Evolutionary conservation across 768 basidiomycete species (phyloP), one percentile per base, ranked within the genome.

Genomic region (Lentinula detonsa): DNA sequence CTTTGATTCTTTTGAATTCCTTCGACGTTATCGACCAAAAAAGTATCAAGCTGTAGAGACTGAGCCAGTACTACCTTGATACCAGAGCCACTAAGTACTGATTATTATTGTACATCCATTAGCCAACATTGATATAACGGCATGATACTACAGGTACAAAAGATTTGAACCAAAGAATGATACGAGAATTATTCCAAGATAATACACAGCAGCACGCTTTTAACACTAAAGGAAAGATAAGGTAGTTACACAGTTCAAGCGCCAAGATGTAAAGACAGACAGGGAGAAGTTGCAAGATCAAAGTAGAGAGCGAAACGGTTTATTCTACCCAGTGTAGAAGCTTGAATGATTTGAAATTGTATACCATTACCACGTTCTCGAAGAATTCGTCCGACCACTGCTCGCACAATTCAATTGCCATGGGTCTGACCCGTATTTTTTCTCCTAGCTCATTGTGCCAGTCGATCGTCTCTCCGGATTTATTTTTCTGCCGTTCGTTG

Each of bases 311-410:
- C n/a, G 53, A 51, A 51, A 21, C 31, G n/a, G 34, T n/a, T 59
- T 49, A 48, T 33, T 48, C 57, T 16, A 59, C 57, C 57, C 57
- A 59, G n/a, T 59, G 57, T 8, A 59, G 37, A 46, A 16, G 23
- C 33, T 45, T 59, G n/a, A 18, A 18, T 53, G 50, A 51, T 60
- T 37, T 60, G 49, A 60, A 60, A 21, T 60, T 60, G 39, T 35
- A 60, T 8, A 60, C 50, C 59, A 60, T 81, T 57, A 85, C 72
- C 33, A 86, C 78, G 66, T 85, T 82, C 61, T 86, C 83, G 60
- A 86, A 85, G 69, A 85, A 80, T 57, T 75, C 66, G 69, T 87
- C 85, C 10, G 84, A 81, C 85, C 85, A 87, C 57, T 81, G 76
- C 61, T 80, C 75, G 67, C 78, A 82, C 16, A 73, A 69, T 34